Conservation (phyloP, 148 eudicot genomes). For the Rhododendron henanense region DNA sequence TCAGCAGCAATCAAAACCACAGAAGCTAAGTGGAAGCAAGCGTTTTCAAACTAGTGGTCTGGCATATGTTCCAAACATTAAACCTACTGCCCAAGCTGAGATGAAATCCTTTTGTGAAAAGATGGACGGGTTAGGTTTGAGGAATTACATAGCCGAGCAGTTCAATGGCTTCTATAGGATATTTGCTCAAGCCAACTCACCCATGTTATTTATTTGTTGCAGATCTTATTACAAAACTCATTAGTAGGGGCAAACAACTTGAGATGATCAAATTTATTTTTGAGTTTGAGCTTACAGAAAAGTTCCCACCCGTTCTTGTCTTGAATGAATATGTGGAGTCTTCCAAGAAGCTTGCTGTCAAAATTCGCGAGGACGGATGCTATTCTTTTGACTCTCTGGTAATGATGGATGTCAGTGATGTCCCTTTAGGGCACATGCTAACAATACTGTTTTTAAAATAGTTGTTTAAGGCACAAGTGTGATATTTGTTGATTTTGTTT, state of each 20-base stretch:
- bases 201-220: not conserved
- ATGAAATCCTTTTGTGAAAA: slow-evolving; percentile 27
- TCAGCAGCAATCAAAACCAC: slow-evolving; percentile 16
- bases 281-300: slow-evolving; percentile 29
- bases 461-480: not conserved
- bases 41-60: slow-evolving; percentile 14
- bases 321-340: slow-evolving; percentile 25
- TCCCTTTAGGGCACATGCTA: not conserved
- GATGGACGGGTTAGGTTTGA: slow-evolving; percentile 34
- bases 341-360: slow-evolving; percentile 19
- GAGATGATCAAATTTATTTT: slow-evolving; percentile 28
- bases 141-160: slow-evolving; percentile 18
- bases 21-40: slow-evolving; percentile 18
- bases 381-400: slow-evolving; percentile 22
- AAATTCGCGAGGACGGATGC: slow-evolving; percentile 20
- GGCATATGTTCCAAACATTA: not conserved
- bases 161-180: too few species aligned
- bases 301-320: slow-evolving; percentile 37
- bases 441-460: not conserved
- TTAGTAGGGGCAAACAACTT: slow-evolving; percentile 32
- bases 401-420: not conserved
- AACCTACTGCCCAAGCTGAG: slow-evolving; percentile 25
- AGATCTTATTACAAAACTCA: slow-evolving; percentile 29
- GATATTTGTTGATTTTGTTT: not conserved
- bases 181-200: not conserved